Evolutionary conservation across 2,329 filamentous ascomycete genomes (phyloP).

Genomic region (Beauveria sp.): DNA sequence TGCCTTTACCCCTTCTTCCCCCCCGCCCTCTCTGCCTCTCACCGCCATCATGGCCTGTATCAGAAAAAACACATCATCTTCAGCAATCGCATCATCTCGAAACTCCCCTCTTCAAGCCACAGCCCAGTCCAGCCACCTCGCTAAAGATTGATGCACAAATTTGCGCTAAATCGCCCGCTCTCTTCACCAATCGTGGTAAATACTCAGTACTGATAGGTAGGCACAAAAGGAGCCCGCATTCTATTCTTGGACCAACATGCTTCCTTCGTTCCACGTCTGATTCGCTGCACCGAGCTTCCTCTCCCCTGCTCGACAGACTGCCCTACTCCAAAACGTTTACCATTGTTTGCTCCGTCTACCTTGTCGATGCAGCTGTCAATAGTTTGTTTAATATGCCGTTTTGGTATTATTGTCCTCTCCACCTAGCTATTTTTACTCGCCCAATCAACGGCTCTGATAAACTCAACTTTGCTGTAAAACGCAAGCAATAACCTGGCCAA

Average conservation of each 20-base stretch:
- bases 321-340: neutral
- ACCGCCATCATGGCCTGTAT: neutral
- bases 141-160: neutral
- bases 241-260: neutral
- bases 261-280: neutral
- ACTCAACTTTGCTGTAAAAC: no score
- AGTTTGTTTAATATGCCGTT: neutral
- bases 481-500: no score
- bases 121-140: neutral
- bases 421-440: neutral
- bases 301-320: neutral
- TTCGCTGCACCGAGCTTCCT: neutral
- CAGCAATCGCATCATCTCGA: neutral
- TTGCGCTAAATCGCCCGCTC: neutral
- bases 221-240: neutral
- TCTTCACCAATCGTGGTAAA: neutral
- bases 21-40: neutral
- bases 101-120: neutral
- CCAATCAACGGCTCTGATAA: no score
- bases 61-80: neutral
- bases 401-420: neutral
- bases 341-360: neutral
- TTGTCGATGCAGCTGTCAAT: neutral
- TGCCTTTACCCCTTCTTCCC: no score
- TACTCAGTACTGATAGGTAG: no score